Base-by-base conservation (phyloP, 768 basidiomycete species). In the Coprinellus micaceus region DNA sequence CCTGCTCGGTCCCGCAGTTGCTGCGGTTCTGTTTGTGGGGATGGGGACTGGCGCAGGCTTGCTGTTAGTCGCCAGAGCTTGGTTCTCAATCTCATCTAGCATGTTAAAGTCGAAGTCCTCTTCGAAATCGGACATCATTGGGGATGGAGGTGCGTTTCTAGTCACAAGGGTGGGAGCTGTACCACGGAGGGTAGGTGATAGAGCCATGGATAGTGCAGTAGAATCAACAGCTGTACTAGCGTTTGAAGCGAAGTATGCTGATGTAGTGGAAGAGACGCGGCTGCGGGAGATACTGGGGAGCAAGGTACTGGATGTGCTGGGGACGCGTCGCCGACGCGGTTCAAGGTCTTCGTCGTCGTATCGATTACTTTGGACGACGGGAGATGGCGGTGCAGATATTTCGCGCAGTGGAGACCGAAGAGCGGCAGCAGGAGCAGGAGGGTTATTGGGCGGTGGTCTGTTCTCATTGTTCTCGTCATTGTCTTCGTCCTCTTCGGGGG, bases 301-400 rank as follows among this genome's bases (percentile, higher is more conserved):
- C 10, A 67, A 49, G 24, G 61, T 51, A 36, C 61, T 53, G 13
- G 63, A 60, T 2, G 57, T 56, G 28, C 52, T 63, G 15, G 76
- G 75, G 12, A 77, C 50, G 26, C 69, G 67, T 4, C 76, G 71
- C 19, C 75, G 68, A 9, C 71, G 71, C 13, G 69, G 69, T 52
- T 74, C 72, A 57, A 76, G 70, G 47, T 74, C 68, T 44, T 67
- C 65, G 55, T 78, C 77, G 41, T 78, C 74, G 21, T 74, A 67
- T 24, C 67, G 65, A 26, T 58, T 57, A 15, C 54, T 50, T 19
- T 61, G 56, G 9, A 58, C 47, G 9, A 67, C 57, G 21, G 69
- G 64, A 1, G 68, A 61, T 21, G 67, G 70, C 15, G 70, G 72
- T 5, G 70, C 67, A n/a, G 71, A 66, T 15, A 77, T 76, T 52